Conservation (phyloP, 805 yeast species). For the Tetrapisispora pingtungensis region DNA sequence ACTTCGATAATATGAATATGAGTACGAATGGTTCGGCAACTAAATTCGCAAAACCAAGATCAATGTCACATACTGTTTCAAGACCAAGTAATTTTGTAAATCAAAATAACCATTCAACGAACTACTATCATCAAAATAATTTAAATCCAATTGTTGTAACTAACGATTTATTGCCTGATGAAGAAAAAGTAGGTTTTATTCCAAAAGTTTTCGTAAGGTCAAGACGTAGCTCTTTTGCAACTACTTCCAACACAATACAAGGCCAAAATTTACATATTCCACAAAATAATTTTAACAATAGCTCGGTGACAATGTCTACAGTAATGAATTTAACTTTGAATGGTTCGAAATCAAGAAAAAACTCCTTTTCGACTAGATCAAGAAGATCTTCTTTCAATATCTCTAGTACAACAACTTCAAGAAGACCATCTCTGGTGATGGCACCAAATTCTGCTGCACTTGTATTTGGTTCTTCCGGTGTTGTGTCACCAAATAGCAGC, state of each 20-base stretch:
- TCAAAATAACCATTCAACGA: not conserved
- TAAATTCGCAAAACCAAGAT: slow-evolving; percentile 18
- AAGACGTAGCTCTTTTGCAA: slow-evolving; percentile 25
- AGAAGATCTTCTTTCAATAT: slow-evolving; percentile 26
- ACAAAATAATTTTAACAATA: not conserved
- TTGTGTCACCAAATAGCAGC: not conserved
- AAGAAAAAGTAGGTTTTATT: slow-evolving; percentile 26
- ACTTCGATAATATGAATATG: not conserved
- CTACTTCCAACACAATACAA: slow-evolving; percentile 4
- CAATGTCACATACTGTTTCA: slow-evolving; percentile 20
- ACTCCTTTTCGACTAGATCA: slow-evolving; percentile 24
- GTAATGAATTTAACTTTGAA: slow-evolving; percentile 19
- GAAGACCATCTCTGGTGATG: slow-evolving; percentile 22
- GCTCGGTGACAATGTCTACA: slow-evolving; percentile 10
- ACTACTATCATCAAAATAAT: not conserved
- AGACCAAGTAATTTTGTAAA: slow-evolving; percentile 7
- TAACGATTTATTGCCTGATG: slow-evolving; percentile 7
- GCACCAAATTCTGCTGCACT: slow-evolving; percentile 19
- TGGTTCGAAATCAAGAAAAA: slow-evolving; percentile 24
- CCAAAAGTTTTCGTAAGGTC: slow-evolving; percentile 29
- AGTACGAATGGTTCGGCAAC: not conserved
- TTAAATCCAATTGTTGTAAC: not conserved
- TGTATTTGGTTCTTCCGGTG: slow-evolving; percentile 4
- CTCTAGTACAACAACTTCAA: slow-evolving; percentile 17
- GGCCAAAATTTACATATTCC: slow-evolving; percentile 6